phyloP scores from a whole-genome alignment of 768 basidiomycete genomes.

The Macrolepiota fuliginosa region DNA sequence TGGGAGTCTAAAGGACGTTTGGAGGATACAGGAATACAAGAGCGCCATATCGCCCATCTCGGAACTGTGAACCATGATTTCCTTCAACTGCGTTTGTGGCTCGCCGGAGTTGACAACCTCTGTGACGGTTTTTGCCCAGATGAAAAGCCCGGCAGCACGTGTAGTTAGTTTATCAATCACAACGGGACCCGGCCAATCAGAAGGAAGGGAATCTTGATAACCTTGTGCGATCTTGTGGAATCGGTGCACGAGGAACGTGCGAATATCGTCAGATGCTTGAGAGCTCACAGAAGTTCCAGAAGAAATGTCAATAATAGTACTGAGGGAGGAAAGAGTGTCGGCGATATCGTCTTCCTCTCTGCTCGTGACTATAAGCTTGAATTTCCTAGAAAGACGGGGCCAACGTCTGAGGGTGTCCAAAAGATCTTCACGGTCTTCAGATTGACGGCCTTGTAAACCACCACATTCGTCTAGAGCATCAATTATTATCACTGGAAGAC shows the following conservation, averaged over 20 bases:
- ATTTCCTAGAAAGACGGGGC: constrained; percentile 15
- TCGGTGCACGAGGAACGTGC: constrained; percentile 15
- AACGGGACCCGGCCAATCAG: constrained; percentile 18
- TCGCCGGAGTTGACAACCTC: constrained; percentile 19
- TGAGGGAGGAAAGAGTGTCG: constrained; percentile 12
- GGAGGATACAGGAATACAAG: constrained; percentile 17
- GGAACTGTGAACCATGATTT: constrained; percentile 12
- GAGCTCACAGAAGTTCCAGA: constrained; percentile 15
- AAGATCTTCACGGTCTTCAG: constrained; percentile 17
- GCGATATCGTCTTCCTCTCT: constrained; percentile 18
- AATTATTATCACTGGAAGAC: constrained; percentile 22
- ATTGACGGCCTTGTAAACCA: constrained; percentile 13
- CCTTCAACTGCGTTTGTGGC: constrained; percentile 12
- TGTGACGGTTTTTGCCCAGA: constrained; percentile 25
- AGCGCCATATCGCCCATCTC: constrained; percentile 16
- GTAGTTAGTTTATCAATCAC: constrained; percentile 19
- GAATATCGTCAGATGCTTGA: constrained; percentile 23
- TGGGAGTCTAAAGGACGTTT: constrained; percentile 16
- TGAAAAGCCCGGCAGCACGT: constrained; percentile 27
- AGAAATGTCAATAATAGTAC: constrained; percentile 16
- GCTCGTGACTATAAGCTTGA: constrained; percentile 26
- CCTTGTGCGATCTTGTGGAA: constrained; percentile 17
- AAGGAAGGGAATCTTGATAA: constrained; percentile 13
- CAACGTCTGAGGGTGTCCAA: constrained; percentile 21
- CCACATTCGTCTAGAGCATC: constrained; percentile 32